Base-by-base conservation (phyloP, 1,139 yeast genomes). In the Geotrichum australiense region DNA sequence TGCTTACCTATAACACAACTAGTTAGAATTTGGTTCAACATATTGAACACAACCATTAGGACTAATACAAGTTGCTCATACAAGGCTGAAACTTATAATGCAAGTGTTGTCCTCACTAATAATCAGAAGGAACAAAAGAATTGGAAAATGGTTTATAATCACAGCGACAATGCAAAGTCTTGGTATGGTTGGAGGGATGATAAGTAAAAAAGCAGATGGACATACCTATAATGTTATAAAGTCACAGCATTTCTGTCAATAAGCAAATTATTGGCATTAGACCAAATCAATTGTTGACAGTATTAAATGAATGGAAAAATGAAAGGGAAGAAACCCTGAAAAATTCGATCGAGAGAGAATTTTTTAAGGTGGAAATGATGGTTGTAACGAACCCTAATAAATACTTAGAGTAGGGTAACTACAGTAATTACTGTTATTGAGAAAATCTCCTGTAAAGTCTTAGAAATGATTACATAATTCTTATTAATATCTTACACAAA, bases 51-150 rank as follows among this genome's bases (percentile, higher is more conserved):
- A 16, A 14, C 16, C 23, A 22, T n/a, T 7, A 5, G 11, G 23
- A 22, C n/a, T 20, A 11, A 19, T 40, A 25, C 16, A 6, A 15
- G 21, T 21, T 23, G 47, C 47, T 44, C 47, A 44, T 44, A 44
- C 45, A 42, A 42, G 47, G 41, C 45, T 44, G 47, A 44, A 44
- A 44, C 47, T 44, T 44, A 44, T n/a, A 41, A 45, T 42, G 37
- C 24, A 24, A 30, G 38, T 41, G 25, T 41, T 41, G 44, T 41
- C 44, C 44, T 41, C 44, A 41, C 33, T 16, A 37, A 20, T 15
- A 26, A 37, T 41, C 44, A 41, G 44, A 41, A 41, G 44, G 44
- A 41, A 41, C 44, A 41, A 39, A 31, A 26, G 16, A n/a, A n/a
- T n/a, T n/a, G n/a, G 22, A 20, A 39, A 29, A 24, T 30, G 28